phyloP scores from a whole-genome alignment of 495 filamentous ascomycete genomes.

The Podospora anserina region DNA sequence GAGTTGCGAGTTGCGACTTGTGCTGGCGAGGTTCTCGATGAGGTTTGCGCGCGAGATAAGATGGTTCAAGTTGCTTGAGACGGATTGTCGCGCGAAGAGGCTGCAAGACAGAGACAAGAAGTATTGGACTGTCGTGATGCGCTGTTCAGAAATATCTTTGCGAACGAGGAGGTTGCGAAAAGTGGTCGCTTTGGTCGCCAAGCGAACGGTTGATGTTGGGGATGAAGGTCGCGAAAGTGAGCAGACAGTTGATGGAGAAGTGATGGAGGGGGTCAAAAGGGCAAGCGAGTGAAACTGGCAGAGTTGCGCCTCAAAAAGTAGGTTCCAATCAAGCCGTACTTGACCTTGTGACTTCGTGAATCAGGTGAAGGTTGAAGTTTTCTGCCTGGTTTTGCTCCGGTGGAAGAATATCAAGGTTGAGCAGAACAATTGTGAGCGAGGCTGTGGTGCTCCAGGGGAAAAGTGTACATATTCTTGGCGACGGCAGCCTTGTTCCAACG shows the following conservation, averaged over 20 bases:
- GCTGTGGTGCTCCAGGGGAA: background rate
- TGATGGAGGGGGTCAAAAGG: background rate
- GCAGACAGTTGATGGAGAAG: background rate
- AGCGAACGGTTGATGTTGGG: background rate
- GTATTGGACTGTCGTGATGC: background rate
- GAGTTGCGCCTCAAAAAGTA: background rate
- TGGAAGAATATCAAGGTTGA: background rate
- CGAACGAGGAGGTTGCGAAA: background rate
- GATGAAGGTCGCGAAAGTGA: background rate
- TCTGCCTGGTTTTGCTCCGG: background rate
- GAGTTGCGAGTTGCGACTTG: background rate
- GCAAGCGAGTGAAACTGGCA: background rate
- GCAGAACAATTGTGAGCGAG: background rate
- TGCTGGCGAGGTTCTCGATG: background rate
- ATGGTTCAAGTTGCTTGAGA: background rate
- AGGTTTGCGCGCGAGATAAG: background rate
- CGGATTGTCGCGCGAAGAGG: background rate
- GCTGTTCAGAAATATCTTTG: background rate
- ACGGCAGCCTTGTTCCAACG: conserved; percentile 1
- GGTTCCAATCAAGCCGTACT: background rate
- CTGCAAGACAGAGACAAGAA: background rate
- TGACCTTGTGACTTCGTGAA: background rate
- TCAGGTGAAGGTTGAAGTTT: background rate
- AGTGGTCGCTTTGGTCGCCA: background rate
- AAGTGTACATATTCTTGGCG: conserved; percentile 13